phyloP scores from a whole-genome alignment of 2,329 filamentous ascomycete species.

The Cadophora sp. region DNA sequence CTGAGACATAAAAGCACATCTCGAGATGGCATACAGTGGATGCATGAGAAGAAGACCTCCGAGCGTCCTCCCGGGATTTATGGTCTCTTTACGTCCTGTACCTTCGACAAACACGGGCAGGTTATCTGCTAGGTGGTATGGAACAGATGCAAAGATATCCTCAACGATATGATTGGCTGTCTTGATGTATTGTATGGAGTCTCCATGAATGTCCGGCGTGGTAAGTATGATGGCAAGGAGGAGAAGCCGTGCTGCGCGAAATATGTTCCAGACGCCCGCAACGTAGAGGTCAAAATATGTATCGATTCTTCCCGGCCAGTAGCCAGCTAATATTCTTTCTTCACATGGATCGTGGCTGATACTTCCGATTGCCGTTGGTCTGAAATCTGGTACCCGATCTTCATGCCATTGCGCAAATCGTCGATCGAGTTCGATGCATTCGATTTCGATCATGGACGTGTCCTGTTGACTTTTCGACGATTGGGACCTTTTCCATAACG shows the following conservation, averaged over 20 bases:
- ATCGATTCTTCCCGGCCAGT: slow-evolving; percentile 63
- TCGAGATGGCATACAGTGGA: slow-evolving; percentile 34
- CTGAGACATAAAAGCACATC: slow-evolving; percentile 27
- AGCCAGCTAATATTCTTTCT: slow-evolving; percentile 48
- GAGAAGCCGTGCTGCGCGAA: slow-evolving; percentile 55
- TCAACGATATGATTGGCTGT: slow-evolving; percentile 21
- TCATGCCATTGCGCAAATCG: slow-evolving; percentile 29
- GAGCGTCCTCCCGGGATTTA: slow-evolving; percentile 30
- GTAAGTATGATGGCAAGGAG: slow-evolving; percentile 54
- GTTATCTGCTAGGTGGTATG: slow-evolving; percentile 37
- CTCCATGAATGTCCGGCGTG: no score
- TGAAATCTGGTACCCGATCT: slow-evolving; percentile 26
- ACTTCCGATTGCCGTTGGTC: slow-evolving; percentile 21
- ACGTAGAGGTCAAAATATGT: slow-evolving; percentile 63
- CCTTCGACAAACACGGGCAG: slow-evolving; percentile 29
- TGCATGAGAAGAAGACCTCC: slow-evolving; percentile 42
- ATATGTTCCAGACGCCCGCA: slow-evolving; percentile 61
- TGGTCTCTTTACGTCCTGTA: not conserved
- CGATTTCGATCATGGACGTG: slow-evolving; percentile 15
- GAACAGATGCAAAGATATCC: slow-evolving; percentile 35
- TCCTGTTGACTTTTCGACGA: not conserved
- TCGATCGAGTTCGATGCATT: slow-evolving; percentile 15
- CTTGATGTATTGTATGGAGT: slow-evolving; percentile 31
- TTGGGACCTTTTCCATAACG: slow-evolving; percentile 17
- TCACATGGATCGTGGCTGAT: not conserved